Percentiles rank a stretch among this genome's conserved stretches.
phyloP scores from a whole-genome alignment of 306 rosid genomes.

The Quercus mongolica region DNA sequence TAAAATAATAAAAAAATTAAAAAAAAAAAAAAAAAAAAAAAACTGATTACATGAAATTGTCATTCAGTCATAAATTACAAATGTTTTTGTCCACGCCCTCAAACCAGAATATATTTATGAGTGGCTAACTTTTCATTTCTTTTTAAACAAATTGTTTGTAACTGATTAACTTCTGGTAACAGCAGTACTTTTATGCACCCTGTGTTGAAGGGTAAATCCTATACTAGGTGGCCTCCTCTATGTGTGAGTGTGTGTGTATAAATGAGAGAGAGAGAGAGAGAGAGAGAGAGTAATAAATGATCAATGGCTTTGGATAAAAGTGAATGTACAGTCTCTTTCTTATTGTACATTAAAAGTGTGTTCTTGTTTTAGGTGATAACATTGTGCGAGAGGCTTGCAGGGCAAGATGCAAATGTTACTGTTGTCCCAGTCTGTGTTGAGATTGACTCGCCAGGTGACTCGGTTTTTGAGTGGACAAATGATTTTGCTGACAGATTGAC shows the following conservation, averaged over 20 bases:
- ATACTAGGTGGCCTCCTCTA: not conserved
- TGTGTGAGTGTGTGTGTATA: too few species aligned
- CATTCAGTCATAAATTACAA: too few species aligned
- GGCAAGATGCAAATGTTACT: conserved; percentile 95
- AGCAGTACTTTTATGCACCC: not conserved
- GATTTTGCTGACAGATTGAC: too few species aligned
- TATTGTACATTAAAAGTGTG: not conserved
- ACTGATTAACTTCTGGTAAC: not conserved
- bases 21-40: too few species aligned
- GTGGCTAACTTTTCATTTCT: not conserved
- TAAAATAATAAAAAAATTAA: too few species aligned
- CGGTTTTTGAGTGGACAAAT: too few species aligned
- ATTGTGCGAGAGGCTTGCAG: conserved; percentile 96
- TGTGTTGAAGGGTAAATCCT: not conserved
- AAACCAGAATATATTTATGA: not conserved
- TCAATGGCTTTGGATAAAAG: too few species aligned
- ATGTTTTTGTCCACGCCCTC: not conserved
- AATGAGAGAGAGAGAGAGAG: too few species aligned
- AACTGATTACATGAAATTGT: too few species aligned
- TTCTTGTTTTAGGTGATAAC: conserved; percentile 67
- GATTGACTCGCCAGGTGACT: conserved; percentile 83
- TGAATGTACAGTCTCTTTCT: too few species aligned
- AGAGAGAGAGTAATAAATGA: too few species aligned
- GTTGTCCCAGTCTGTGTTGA: conserved; percentile 88
- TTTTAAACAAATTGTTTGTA: not conserved